Evolutionary conservation across 2,329 filamentous ascomycete genomes (phyloP), one percentile per base, ranked within the genome.

Genomic region (Xylaria polymorpha): DNA sequence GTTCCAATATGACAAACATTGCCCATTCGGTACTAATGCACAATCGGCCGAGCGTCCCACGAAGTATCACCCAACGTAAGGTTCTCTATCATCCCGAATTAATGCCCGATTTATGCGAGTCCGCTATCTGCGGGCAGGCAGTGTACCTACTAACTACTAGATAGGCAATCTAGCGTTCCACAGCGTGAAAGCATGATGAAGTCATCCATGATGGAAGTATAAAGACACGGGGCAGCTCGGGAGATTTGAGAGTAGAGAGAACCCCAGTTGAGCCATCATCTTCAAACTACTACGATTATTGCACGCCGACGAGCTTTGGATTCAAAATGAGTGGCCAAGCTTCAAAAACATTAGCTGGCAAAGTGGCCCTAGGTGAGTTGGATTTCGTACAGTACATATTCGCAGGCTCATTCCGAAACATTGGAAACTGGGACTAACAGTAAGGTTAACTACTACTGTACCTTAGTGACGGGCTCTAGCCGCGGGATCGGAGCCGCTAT

Each of bases 401-500:
- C 39, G 25, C 32, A 18, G n/a, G 7, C 35, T 29, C 37, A 7
- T 46, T 14, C 6, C 41, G 6, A 12, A 46, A 35, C 2, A 55
- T 35, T 29, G 25, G 25, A 22, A 44, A 46, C n/a, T 20, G 20
- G 8, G 15, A 58, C 22, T 65, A 55, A 62, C 43, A 29, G 25
- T n/a, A n/a, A n/a, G n/a, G n/a, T n/a, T n/a, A n/a, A 29, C 25
- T 3, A 29, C 25, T 29, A 29, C 25, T 4, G n/a, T n/a, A 2
- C 25, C 25, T 29, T 29, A 64, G 65, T 64, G 8, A 68, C 53
- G 6, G 44, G 61, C 22, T 68, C 35, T 4, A 60, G 53, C 48
- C 44, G 65, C 20, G 62, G 58, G 6, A 57, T 62, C 41, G 58
- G 64, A 3, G 50, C 41, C 10, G 41, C 58, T 32, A 62, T 67